Evolutionary conservation across 148 eudicot species (phyloP).

Genomic region (Cornus kousa): DNA sequence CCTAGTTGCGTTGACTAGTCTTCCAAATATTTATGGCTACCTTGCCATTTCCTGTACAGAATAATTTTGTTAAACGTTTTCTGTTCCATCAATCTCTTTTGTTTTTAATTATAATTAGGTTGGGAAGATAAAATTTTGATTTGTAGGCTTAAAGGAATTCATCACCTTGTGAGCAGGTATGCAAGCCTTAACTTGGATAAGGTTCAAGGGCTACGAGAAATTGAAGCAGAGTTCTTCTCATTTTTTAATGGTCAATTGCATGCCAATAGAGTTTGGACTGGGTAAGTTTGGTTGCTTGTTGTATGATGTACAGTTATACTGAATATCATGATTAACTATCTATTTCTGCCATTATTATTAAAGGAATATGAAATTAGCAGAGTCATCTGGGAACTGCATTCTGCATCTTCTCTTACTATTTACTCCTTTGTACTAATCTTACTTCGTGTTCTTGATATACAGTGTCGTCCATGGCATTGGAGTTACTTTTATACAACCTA

Average conservation of each 20-base stretch:
- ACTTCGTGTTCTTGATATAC: conserved; percentile 15
- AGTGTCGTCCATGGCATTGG: conserved; percentile 66
- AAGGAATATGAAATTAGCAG: not conserved
- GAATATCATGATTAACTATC: not conserved
- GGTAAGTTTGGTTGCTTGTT: conserved; percentile 37
- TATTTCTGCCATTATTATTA: not conserved
- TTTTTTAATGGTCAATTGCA: conserved; percentile 66
- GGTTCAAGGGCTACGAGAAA: conserved; percentile 57
- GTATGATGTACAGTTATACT: conserved; percentile 7
- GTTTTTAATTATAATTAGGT: not conserved
- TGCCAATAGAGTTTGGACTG: conserved; percentile 61
- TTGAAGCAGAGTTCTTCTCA: conserved; percentile 48
- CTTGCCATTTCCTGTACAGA: not conserved
- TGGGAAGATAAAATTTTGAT: conserved; percentile 7
- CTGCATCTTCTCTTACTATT: conserved; percentile 10
- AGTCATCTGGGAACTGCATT: conserved; percentile 9
- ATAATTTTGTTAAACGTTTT: not conserved
- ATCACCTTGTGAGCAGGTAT: conserved; percentile 39
- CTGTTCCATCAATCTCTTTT: not conserved
- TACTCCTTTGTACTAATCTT: not conserved
- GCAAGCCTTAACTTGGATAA: conserved; percentile 46
- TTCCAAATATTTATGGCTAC: not conserved
- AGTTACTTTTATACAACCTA: conserved; percentile 65
- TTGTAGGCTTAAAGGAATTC: not conserved
- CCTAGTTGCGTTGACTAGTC: not conserved